Evolutionary conservation across 164 flowering plant genomes (phyloP), one percentile per base, ranked within the genome.

Genomic region (Sedum album): DNA sequence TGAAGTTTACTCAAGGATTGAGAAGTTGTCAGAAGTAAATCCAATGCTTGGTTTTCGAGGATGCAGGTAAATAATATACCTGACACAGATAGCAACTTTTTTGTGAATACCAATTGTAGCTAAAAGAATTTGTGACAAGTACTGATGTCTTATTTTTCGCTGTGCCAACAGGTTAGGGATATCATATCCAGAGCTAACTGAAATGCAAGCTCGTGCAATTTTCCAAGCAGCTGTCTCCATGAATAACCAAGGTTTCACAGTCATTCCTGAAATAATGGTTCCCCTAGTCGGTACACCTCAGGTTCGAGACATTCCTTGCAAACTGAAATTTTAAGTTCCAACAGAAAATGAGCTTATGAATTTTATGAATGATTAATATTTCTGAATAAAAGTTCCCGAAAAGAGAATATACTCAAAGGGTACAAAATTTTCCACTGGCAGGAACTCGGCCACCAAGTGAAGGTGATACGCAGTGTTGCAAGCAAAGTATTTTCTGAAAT

Each of bases 21-120:
- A 94, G 77, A 91, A 91, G 71, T 76, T 94, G 46, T 87, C 97
- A 11, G 99, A 94, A 90, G 99, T 94, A 15, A 94, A 94, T 77
- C 98, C 98, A 51, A 94, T 94, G 98, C 97, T 94, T 73, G 98
- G 98, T 69, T 94, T 91, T 75, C 88, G 98, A 31, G 99, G 99
- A 68, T 94, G 99, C 96, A 94, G 99, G 99, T 90, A 15, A 49
- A 71, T n/a, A 23, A 21, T 53, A 38, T 41, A 13, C 46, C 8
- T 41, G 15, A 41, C n/a, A n/a, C n/a, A n/a, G n/a, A n/a, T n/a
- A n/a, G n/a, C n/a, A 38, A 38, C 0, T 6, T 6, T 6, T 38
- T 38, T 38, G 41, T 38, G 41, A 38, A 6, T 38, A 6, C 41
- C 41, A 38, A 38, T 6, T 35, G 2, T 41, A 2, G 2, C 46